Evolutionary conservation across 129 eudicot genomes (phyloP).

Genomic region (Logfia minima): DNA sequence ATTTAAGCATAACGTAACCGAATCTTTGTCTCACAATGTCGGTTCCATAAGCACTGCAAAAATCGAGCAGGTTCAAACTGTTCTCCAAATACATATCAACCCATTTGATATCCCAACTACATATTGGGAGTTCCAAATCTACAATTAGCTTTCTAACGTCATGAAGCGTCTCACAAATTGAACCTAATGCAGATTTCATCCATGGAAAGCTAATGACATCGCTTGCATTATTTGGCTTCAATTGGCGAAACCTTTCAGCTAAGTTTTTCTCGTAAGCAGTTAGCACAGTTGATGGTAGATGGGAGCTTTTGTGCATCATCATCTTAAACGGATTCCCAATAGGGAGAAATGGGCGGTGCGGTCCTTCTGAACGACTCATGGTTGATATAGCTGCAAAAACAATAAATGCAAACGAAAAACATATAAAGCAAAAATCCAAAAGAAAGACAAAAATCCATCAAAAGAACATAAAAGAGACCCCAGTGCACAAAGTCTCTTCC

Average conservation of each 20-base stretch:
- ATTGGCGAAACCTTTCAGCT: constrained; percentile 52
- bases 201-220: constrained; percentile 68
- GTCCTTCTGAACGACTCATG: constrained; percentile 89
- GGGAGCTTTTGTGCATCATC: constrained; percentile 69
- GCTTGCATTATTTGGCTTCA: constrained; percentile 54
- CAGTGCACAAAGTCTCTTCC: constrained; percentile 16
- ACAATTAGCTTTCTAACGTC: constrained; percentile 74
- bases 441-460: background rate
- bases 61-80: constrained; percentile 84
- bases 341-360: constrained; percentile 61
- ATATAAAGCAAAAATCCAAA: background rate
- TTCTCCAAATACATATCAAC: constrained; percentile 79
- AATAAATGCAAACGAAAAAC: constrained; percentile 14
- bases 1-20: constrained; percentile 69
- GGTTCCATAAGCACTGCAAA: constrained; percentile 74
- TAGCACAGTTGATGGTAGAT: constrained; percentile 61
- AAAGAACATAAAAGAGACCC: background rate
- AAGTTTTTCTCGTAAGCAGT: constrained; percentile 57
- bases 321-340: constrained; percentile 84
- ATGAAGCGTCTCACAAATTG: constrained; percentile 64
- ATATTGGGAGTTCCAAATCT: constrained; percentile 78
- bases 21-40: constrained; percentile 74
- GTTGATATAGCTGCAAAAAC: constrained; percentile 39
- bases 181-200: constrained; percentile 70
- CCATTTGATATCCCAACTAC: constrained; percentile 97